Base-by-base conservation (phyloP, 2,329 filamentous ascomycete species). In the Fusarium nurragi region DNA sequence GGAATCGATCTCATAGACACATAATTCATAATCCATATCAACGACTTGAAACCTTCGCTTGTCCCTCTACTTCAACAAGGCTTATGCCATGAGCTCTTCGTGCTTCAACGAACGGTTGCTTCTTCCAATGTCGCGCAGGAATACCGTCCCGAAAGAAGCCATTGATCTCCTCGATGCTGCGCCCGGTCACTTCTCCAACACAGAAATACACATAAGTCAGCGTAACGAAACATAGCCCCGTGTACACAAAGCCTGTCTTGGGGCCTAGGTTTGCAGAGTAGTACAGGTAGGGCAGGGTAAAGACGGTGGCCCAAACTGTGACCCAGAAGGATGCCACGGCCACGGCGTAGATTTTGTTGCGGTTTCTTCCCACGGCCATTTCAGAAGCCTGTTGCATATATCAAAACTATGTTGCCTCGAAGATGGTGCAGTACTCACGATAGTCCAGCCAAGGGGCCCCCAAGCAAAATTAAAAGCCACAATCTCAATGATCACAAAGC, bases 281-380 rank as follows among this genome's bases (percentile, higher is more conserved):
- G 70, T 80, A 80, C 9, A 80, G 65, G 43, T 80, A 80, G 1
- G 78, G 78, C 3, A 73, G 65, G 2, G 75, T 78, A 51, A 80
- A 80, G 28, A 77, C 76, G 13, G 73, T 77, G 22, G 72, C 68
- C 79, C 78, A 80, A 34, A 79, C 75, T 0, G 77, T 79, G 52
- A 79, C 69, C 74, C 74, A 83, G 72, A 83, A 83, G 6, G 71
- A 76, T 4, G 73, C 79, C 1, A 83, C 77, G 1, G 80, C 74
- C 6, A 76, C 56, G 2, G 69, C 67, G 22, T 72, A 72, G 26
- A 72, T 72, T 6, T 71, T 71, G 60, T 71, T 74, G 45, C 79
- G 73, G 69, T 84, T 83, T 14, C 76, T 77, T 5, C 81, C 81
- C 22, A 82, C 79, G 0, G 81, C 78, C 77, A 81, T 80, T 60